These are phyloP conservation scores for Erodium texanum DNA, from an alignment of 441 rosid genomes.

Conservation along the genomic window DNA sequence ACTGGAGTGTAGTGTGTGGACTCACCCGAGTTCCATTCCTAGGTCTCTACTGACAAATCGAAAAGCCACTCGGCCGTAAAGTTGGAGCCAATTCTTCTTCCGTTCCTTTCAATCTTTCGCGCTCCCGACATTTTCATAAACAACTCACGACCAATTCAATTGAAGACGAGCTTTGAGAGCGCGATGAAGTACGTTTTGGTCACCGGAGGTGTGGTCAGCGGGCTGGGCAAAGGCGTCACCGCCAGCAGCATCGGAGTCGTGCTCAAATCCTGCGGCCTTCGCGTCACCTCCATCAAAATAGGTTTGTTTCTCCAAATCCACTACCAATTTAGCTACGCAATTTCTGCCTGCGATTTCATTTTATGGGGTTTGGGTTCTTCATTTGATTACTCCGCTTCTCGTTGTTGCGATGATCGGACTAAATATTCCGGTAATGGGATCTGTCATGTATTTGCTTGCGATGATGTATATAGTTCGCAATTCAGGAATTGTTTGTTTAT, in stretches of 20 bases:
- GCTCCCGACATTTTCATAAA: constrained; percentile 44
- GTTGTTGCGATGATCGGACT: too few species aligned
- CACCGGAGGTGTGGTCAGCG: constrained; percentile 73
- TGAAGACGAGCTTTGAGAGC: too few species aligned
- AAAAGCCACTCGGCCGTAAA: background rate
- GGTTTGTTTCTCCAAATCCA: constrained; percentile 25
- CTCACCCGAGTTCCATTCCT: background rate
- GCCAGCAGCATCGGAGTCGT: constrained; percentile 76
- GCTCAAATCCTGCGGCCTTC: constrained; percentile 63
- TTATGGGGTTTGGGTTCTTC: background rate
- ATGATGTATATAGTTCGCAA: background rate
- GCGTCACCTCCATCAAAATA: constrained; percentile 70
- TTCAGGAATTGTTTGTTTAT: background rate
- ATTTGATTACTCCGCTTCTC: too few species aligned
- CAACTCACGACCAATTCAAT: constrained; percentile 16
- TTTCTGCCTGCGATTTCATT: background rate
- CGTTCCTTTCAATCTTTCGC: constrained; percentile 17
- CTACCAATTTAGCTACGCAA: background rate
- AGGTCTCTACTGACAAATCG: background rate
- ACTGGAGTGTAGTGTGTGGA: too few species aligned
- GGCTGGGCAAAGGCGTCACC: constrained; percentile 71
- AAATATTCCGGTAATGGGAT: too few species aligned
- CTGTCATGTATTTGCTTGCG: too few species aligned
- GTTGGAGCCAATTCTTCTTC: background rate
- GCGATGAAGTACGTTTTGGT: constrained; percentile 67